A percentile compares a stretch with the other conserved stretches of the same genome.
Conservation (phyloP, 2,329 filamentous ascomycete species). For the Westerdykella aurantiaca region DNA sequence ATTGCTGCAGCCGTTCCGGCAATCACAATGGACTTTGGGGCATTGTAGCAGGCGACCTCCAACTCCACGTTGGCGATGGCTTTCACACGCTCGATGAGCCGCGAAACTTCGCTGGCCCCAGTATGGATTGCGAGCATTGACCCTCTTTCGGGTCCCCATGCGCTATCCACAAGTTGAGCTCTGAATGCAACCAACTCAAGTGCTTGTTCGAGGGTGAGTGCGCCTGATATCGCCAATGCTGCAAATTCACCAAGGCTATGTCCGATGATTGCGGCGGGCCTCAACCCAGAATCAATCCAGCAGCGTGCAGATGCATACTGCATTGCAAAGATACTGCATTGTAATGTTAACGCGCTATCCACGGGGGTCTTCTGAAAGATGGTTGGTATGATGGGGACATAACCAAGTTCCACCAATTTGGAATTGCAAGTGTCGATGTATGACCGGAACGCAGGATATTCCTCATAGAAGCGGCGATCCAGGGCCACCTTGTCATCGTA, state of each 20-base stretch:
- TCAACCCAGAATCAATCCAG: constrained; percentile 15
- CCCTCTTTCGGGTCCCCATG: constrained; percentile 17
- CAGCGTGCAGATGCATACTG: constrained; percentile 17
- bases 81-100: constrained; percentile 1
- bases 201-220: constrained; percentile 21
- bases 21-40: constrained; percentile 37
- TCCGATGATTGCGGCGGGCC: constrained; percentile 8
- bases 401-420: constrained; percentile 5
- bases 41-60: constrained; percentile 40
- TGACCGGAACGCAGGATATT: constrained; percentile 2
- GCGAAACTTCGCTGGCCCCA: background rate
- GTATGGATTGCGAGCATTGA: constrained; percentile 17
- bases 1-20: constrained; percentile 35
- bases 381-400: constrained; percentile 6
- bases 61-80: background rate
- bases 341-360: constrained; percentile 8
- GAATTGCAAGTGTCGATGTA: constrained; percentile 13
- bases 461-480: constrained; percentile 4
- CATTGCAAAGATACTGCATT: constrained; percentile 12
- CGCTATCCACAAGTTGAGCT: constrained; percentile 22
- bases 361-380: constrained; percentile 8
- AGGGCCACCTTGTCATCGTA: constrained; percentile 6
- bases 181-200: constrained; percentile 32
- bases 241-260: constrained; percentile 38
- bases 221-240: constrained; percentile 31